phyloP scores from a whole-genome alignment of 2,329 filamentous ascomycete genomes.

The Aspergillus novofumigatus region DNA sequence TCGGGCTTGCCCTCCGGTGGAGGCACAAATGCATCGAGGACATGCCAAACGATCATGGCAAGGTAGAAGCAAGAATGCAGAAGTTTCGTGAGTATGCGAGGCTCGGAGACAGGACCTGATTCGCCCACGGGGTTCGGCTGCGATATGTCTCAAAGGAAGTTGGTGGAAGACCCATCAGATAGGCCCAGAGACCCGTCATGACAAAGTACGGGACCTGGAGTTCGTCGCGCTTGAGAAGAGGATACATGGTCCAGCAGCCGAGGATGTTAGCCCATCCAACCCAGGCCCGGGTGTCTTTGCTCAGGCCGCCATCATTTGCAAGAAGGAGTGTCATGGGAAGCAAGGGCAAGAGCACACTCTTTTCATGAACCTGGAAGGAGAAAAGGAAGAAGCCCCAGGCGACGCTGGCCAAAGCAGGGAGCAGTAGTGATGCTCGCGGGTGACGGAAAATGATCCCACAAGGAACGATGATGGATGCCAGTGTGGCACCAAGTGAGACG shows the following conservation, averaged over 20 bases:
- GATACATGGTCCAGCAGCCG: conserved; percentile 90
- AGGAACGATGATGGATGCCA: conserved; percentile 71
- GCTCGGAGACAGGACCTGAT: conserved; percentile 41
- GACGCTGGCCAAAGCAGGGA: conserved; percentile 73
- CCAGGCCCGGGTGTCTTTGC: conserved; percentile 76
- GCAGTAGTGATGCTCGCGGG: conserved; percentile 72
- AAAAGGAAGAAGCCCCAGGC: conserved; percentile 98
- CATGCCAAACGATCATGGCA: conserved; percentile 76
- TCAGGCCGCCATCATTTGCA: conserved; percentile 71
- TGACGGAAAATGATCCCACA: conserved; percentile 75
- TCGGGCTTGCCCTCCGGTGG: conserved; percentile 80
- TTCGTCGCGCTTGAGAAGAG: conserved; percentile 79
- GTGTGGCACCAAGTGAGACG: conserved; percentile 68
- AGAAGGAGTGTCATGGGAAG: conserved; percentile 90
- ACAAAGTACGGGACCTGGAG: conserved; percentile 80
- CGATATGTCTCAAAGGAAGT: conserved; percentile 67
- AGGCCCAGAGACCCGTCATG: conserved; percentile 83
- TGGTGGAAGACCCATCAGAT: conserved; percentile 81
- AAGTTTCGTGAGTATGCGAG: conserved; percentile 59
- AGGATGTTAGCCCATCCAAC: conserved; percentile 93
- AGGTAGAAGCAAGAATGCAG: conserved; percentile 74
- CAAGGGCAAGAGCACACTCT: conserved; percentile 87
- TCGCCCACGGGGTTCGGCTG: conserved; percentile 35
- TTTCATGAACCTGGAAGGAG: conserved; percentile 97
- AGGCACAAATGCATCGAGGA: conserved; percentile 62